phyloP scores from a whole-genome alignment of 805 yeast genomes.

The Candida peoriensis region DNA sequence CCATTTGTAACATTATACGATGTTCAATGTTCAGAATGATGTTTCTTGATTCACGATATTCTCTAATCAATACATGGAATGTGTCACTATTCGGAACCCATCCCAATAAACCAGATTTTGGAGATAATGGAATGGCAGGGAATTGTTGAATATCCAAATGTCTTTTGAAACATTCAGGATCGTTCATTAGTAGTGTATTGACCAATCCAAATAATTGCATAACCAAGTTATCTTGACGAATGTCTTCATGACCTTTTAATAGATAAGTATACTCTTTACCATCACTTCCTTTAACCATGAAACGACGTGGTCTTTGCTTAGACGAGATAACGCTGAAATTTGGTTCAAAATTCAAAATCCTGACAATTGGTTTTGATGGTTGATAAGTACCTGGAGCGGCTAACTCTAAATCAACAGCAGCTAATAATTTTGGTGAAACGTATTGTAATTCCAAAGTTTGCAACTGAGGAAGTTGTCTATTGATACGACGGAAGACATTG shows the following conservation, averaged over 20 bases:
- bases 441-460: slow-evolving; percentile 85
- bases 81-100: slow-evolving; percentile 99
- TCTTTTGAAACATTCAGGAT: slow-evolving; percentile 93
- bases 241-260: slow-evolving; percentile 96
- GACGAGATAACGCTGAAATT: slow-evolving; percentile 84
- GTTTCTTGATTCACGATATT: slow-evolving; percentile 87
- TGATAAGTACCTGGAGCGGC: slow-evolving; percentile 94
- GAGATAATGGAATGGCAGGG: slow-evolving; percentile 93
- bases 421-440: slow-evolving; percentile 85
- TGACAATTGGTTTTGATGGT: slow-evolving; percentile 74
- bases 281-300: slow-evolving; percentile 78
- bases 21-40: slow-evolving; percentile 89
- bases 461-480: slow-evolving; percentile 82
- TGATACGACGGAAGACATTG: slow-evolving; percentile 85
- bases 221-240: slow-evolving; percentile 93
- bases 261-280: slow-evolving; percentile 83
- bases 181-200: slow-evolving; percentile 81
- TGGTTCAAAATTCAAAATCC: slow-evolving; percentile 75
- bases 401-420: slow-evolving; percentile 71
- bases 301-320: slow-evolving; percentile 90
- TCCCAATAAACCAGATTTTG: slow-evolving; percentile 92
- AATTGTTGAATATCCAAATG: slow-evolving; percentile 89
- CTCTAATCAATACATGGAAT: slow-evolving; percentile 86
- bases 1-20: slow-evolving; percentile 95
- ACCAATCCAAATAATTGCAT: slow-evolving; percentile 97